Evolutionary conservation across 441 rosid species (phyloP), one percentile per base, ranked within the genome.

Genomic region (Capsella rubella): DNA sequence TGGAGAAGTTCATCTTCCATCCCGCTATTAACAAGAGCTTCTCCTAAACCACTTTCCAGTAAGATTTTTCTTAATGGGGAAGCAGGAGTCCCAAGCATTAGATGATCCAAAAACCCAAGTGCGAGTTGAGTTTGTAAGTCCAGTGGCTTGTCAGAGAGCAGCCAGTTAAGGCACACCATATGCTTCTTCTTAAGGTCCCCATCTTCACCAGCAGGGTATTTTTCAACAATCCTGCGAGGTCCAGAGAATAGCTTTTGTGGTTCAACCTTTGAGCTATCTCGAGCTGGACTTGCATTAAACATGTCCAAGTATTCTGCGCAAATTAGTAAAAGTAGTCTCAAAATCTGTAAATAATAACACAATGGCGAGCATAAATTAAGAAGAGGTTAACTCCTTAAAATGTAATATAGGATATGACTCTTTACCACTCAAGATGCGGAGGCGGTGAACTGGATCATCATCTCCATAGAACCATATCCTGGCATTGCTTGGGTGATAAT

Each of bases 401-500:
- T 21, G 63, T 14, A 58, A 37, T 43, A 28, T 16, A 55, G 43
- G 64, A 60, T 71, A 37, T 27, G 9, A 7, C 12, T 45, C 71
- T 53, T 76, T 92, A 95, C 99, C 97, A 64, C 93, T 90, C 73
- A 92, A 79, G 67, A 95, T 79, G 54, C 85, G 86, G 21, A 95
- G 81, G 55, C 97, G 97, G 49, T 89, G 94, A 80, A 54, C 70
- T 40, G 91, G 86, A 82, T 94, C 92, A 79, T 94, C 99, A 82
- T 94, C 90, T 73, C 99, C 99, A 61, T 90, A 94, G 82, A 95
- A 95, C 99, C 99, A 95, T 72, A 95, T 90, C 80, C 97, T 87
- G 58, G 97, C 89, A 79, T 95, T 95, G 90, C 93, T 92, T 1
- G 97, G 99, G 78, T 92, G 97, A 84, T 94, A 94, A 80, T 82